Conservation (phyloP, 2,329 filamentous ascomycete species). For the Colletotrichum siamense region DNA sequence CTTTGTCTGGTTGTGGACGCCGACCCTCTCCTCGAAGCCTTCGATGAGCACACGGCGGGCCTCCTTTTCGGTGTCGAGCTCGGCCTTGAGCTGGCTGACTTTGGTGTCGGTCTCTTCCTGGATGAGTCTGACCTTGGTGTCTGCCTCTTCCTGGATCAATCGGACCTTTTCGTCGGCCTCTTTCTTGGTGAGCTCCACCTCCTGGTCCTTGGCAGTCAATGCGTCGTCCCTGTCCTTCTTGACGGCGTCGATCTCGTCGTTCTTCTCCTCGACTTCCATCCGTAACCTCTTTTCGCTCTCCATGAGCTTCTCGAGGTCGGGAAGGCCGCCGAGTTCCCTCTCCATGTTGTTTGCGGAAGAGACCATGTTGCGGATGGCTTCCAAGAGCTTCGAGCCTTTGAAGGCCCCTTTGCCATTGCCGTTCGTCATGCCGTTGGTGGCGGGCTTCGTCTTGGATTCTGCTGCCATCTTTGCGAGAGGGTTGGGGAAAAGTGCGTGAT, state of each 20-base stretch:
- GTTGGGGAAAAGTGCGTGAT: neutral
- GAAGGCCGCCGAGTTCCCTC: slow-evolving; percentile 30
- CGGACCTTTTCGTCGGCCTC: slow-evolving; percentile 40
- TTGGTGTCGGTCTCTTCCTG: slow-evolving; percentile 46
- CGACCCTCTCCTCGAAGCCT: neutral
- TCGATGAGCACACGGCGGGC: slow-evolving; percentile 11
- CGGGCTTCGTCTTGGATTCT: slow-evolving; percentile 30
- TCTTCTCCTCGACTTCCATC: slow-evolving; percentile 41
- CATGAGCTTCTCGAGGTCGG: slow-evolving; percentile 25
- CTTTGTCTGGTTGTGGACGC: neutral
- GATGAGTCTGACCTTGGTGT: slow-evolving; percentile 50
- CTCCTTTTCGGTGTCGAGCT: slow-evolving; percentile 20
- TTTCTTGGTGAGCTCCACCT: slow-evolving; percentile 47
- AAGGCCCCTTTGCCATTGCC: slow-evolving; percentile 27
- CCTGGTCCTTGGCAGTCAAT: slow-evolving; percentile 49
- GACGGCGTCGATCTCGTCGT: slow-evolving; percentile 21
- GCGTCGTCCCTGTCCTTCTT: slow-evolving; percentile 27
- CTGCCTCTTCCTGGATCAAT: slow-evolving; percentile 45
- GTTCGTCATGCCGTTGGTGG: neutral
- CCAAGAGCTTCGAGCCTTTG: slow-evolving; percentile 28
- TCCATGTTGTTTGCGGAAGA: slow-evolving; percentile 30
- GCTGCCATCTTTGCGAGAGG: slow-evolving; percentile 28
- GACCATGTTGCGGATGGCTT: slow-evolving; percentile 23
- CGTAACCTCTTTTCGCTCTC: slow-evolving; percentile 28
- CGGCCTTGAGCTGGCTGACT: slow-evolving; percentile 42